Evolutionary conservation across 1,139 yeast genomes (phyloP), one percentile per base, ranked within the genome.

Genomic region (Diutina siamensis): DNA sequence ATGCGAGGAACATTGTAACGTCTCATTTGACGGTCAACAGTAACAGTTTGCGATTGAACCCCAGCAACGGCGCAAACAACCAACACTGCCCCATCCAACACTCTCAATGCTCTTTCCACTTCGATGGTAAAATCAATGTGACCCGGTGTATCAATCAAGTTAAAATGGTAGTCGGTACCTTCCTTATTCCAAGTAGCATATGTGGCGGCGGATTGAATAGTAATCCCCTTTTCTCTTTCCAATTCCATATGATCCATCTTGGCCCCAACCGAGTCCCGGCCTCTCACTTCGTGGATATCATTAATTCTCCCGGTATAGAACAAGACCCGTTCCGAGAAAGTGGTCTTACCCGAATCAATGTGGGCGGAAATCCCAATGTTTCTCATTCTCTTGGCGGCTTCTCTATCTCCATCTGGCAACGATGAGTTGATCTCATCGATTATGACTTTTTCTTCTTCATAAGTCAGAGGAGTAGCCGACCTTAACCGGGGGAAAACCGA

Each of bases 31-130:
- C 98, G 82, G 64, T 92, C 98, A 46, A 92, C 98, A 45, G 98
- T 92, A 50, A 92, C 96, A 17, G 98, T 92, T 67, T 92, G 98
- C 7, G 96, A 87, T 67, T 92, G 98, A 45, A 92, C 98, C 59
- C 98, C 98, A 31, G 94, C 79, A 47, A 92, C 98, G 15, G 98
- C 97, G 74, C 98, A 92, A 20, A 92, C 97, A 47, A 92, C 97
- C 52, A 92, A 74, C 45, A 92, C 97, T 35, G 98, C 98, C 65
- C 98, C 98, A 64, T 92, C 98, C 52, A 92, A 71, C 45, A 92
- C 98, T 64, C 98, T 76, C 63, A 92, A 71, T 13, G 98, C 98
- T 61, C 98, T 80, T 69, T 92, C 98, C 45, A 92, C 98, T 67
- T 92, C 98, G 58, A 92, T 92, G 48, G 98, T 92, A 72, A 92